A percentile compares a stretch with the other conserved stretches of the same genome.
phyloP scores from a whole-genome alignment of 192 early-diverging fungal species.

The Mortierella claussenii region DNA sequence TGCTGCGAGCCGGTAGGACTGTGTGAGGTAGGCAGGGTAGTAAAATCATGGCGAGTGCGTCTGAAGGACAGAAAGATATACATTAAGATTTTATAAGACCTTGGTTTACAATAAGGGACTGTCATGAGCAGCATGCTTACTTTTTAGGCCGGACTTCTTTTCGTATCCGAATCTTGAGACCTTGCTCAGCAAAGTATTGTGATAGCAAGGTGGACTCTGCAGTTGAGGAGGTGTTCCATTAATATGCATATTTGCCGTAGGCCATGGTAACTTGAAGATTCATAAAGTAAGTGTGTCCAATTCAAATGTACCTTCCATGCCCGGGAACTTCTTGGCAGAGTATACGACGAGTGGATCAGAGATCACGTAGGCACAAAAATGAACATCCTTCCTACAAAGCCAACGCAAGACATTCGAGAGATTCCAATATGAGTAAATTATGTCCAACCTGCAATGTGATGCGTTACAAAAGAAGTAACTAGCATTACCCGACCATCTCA shows the following conservation, averaged over 20 bases:
- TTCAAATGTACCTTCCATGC: constrained; percentile 93
- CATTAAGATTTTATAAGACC: no score
- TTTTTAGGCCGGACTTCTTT: constrained; percentile 78
- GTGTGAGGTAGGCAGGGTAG: constrained; percentile 11
- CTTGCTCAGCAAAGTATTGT: constrained; percentile 95
- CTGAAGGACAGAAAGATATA: no score
- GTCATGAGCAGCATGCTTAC: constrained; percentile 22
- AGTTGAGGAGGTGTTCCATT: not conserved
- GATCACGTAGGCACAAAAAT: constrained; percentile 88
- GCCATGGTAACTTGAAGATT: no score
- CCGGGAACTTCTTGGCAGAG: constrained; percentile 96
- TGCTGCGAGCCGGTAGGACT: constrained; percentile 25
- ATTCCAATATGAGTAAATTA: no score
- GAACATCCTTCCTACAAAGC: constrained; percentile 71
- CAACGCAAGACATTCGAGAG: not conserved
- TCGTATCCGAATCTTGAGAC: constrained; percentile 92
- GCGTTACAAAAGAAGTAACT: constrained; percentile 9
- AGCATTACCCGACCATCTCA: constrained; percentile 83
- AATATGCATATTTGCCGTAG: no score
- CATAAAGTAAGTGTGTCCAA: no score
- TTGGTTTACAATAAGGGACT: no score
- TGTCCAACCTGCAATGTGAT: no score
- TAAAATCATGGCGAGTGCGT: constrained; percentile 20
- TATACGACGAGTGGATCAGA: constrained; percentile 90
- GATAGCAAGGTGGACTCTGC: constrained; percentile 88